Conservation (phyloP, 2,329 filamentous ascomycete species). For the Xylariaceae sp. region DNA sequence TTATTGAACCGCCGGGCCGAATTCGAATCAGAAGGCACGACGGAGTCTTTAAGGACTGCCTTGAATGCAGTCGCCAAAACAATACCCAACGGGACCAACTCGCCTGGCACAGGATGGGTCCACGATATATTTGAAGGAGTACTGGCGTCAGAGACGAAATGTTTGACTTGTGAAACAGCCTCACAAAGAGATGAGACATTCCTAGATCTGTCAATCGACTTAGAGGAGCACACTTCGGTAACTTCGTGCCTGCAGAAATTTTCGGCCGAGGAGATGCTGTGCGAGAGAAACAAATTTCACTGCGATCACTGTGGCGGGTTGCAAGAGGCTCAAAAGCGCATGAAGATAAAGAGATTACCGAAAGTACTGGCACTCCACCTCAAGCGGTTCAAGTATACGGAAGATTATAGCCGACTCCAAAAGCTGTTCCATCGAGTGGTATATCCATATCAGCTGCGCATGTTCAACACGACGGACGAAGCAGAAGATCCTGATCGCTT, state of each 20-base stretch:
- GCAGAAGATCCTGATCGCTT: conserved; percentile 88
- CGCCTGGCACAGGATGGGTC: conserved; percentile 78
- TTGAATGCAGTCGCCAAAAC: conserved; percentile 37
- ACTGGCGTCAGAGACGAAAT: conserved; percentile 92
- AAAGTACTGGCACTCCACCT: conserved; percentile 88
- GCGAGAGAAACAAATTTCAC: conserved; percentile 97
- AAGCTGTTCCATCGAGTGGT: conserved; percentile 97
- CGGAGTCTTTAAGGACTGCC: conserved; percentile 48
- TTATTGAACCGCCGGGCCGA: conserved; percentile 48
- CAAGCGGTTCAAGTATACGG: conserved; percentile 98
- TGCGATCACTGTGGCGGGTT: conserved; percentile 95
- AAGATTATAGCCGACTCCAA: conserved; percentile 87
- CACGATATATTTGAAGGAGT: conserved; percentile 96
- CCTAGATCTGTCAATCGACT: conserved; percentile 89
- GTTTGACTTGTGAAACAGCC: conserved; percentile 90
- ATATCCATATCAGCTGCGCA: conserved; percentile 91
- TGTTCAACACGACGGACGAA: conserved; percentile 97
- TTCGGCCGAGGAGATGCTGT: conserved; percentile 97
- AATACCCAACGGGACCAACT: conserved; percentile 42
- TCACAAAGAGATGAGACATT: conserved; percentile 96
- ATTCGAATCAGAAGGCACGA: conserved; percentile 40
- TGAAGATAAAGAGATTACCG: conserved; percentile 96
- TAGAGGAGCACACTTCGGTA: conserved; percentile 92
- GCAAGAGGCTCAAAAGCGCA: conserved; percentile 96
- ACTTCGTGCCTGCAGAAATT: conserved; percentile 94